Percentiles rank a stretch among this genome's conserved stretches.
These are phyloP conservation scores for Kuraishia hungarica DNA, from an alignment of 805 yeast species.

Conservation along the genomic window DNA sequence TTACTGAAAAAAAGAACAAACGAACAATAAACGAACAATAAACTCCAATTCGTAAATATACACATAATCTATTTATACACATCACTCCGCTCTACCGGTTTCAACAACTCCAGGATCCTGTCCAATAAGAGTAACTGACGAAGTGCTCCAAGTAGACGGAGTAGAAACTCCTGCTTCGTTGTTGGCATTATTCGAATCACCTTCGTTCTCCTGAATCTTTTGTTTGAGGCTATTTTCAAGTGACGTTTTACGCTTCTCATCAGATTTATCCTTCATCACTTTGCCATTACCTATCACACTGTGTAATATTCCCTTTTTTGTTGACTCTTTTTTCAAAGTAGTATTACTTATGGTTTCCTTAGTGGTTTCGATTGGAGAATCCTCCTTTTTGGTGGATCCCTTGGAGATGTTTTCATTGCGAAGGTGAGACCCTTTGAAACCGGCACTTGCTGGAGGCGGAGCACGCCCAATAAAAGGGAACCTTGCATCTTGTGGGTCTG, in stretches of 20 bases:
- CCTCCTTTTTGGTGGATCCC: background rate
- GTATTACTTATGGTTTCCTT: no score
- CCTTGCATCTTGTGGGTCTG: background rate
- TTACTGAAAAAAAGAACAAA: no score
- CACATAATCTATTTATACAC: background rate
- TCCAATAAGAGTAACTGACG: background rate
- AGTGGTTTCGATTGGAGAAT: no score
- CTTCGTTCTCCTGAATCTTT: background rate
- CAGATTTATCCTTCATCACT: background rate
- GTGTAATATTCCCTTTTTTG: background rate
- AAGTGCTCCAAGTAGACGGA: background rate
- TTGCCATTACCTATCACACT: background rate
- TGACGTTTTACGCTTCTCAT: background rate
- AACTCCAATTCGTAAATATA: background rate
- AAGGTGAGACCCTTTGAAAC: background rate
- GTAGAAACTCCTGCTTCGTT: background rate
- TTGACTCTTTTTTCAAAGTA: background rate
- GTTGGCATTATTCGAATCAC: background rate
- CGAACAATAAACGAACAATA: no score
- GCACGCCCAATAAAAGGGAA: background rate
- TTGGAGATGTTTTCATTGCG: background rate
- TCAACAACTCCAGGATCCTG: background rate
- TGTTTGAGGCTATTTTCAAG: background rate
- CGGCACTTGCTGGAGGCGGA: background rate
- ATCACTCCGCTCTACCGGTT: background rate